These are phyloP conservation scores for Elymus sibiricus DNA, from an alignment of 176 grass and related monocot species.

Conservation along the genomic window DNA sequence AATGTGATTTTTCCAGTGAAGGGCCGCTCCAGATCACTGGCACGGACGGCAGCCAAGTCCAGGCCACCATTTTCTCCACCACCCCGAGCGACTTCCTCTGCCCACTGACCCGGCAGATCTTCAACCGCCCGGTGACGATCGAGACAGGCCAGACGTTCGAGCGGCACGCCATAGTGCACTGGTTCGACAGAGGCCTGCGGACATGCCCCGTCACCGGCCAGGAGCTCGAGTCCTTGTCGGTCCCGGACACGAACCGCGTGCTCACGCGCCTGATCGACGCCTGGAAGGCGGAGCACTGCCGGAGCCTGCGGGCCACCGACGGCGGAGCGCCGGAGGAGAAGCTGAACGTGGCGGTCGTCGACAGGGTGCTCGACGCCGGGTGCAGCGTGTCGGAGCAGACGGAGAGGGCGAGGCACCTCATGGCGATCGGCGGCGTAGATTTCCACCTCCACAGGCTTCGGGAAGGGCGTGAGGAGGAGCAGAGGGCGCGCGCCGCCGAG, in stretches of 20 bases:
- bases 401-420: constrained; percentile 44
- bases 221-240: constrained; percentile 10
- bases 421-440: constrained; percentile 50
- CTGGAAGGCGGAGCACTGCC: constrained; percentile 39
- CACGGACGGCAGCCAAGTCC: background rate
- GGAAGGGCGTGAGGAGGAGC: background rate
- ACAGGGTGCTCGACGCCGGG: background rate
- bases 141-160: constrained; percentile 62
- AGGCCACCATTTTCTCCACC: constrained; percentile 2
- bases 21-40: constrained; percentile 14
- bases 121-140: constrained; percentile 38
- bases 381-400: constrained; percentile 23
- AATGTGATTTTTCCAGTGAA: constrained; percentile 23
- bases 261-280: constrained; percentile 38
- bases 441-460: constrained; percentile 42
- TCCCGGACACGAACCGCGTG: constrained; percentile 47
- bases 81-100: constrained; percentile 44
- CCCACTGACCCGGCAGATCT: constrained; percentile 47
- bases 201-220: constrained; percentile 35
- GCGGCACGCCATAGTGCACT: constrained; percentile 37
- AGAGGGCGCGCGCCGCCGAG: constrained; percentile 26
- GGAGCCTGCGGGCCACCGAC: background rate
- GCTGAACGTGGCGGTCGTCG: background rate
- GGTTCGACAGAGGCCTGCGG: constrained; percentile 39
- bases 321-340: background rate